Base-by-base conservation (phyloP, 2,329 filamentous ascomycete species). In the Alternaria sp. region DNA sequence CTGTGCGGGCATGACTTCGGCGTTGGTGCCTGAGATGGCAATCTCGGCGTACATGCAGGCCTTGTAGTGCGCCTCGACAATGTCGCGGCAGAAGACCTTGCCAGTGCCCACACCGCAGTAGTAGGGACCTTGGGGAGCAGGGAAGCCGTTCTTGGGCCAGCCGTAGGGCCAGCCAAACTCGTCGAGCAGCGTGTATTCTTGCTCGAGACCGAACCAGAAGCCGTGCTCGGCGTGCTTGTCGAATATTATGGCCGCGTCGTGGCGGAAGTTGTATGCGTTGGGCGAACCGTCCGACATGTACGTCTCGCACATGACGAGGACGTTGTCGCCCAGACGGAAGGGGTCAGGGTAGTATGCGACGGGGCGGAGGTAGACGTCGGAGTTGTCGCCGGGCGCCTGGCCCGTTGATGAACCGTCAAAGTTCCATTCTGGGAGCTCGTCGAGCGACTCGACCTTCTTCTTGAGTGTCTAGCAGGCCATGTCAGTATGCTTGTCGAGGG, bases 211-310 rank as follows among this genome's bases (percentile, higher is more conserved):
- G 82, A 98, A 99, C 95, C 94, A 98, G 77, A 95, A 94, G 79
- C 91, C 86, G 75, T 94, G 90, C 59, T 88, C 85, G 79, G 89
- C 89, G 81, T 97, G 89, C 65, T 89, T 87, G 81, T 95, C 89
- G 92, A 98, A 96, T 74, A 97, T 86, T 81, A 95, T 91, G 78
- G 88, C 88, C 76, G 89, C 91, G 77, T 98, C 94, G 80, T 97
- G 91, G 72, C 95, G 92, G 89, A 90, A 92, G 91, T 99, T 99
- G 91, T 88, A 98, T 83, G 96, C 94, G 89, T 98, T 99, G 82
- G 95, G 95, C 65, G 89, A 93, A 78, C 93, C 94, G 82, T 97
- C 94, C 68, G 91, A 85, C 79, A 94, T 93, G 91, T 93, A 97
- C 82, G 92, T 96, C 86, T 97, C 94, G 78, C 90, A 88, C 76